phyloP scores from a whole-genome alignment of 202 grass and related monocot genomes.

The Miscanthus sacchariflorus region DNA sequence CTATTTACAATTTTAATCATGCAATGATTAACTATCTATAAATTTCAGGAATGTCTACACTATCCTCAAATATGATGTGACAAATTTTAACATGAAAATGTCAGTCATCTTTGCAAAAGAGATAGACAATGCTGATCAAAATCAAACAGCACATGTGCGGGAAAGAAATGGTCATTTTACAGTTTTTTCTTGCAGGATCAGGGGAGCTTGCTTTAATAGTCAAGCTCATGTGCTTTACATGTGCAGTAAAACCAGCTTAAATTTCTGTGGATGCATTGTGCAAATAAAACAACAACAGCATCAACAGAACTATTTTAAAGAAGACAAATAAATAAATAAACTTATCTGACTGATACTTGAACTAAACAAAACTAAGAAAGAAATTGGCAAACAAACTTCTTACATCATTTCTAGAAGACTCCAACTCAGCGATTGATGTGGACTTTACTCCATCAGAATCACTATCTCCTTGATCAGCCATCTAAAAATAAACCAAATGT shows the following conservation, averaged over 20 bases:
- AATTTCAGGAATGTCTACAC: not conserved
- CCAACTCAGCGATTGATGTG: too few relatives aligned
- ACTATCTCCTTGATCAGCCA: too few relatives aligned
- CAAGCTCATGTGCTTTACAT: not conserved
- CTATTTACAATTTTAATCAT: not conserved
- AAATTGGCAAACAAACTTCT: too few relatives aligned
- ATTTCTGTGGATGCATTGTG: not conserved
- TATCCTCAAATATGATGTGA: not conserved
- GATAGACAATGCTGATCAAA: not conserved
- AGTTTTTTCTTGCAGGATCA: not conserved
- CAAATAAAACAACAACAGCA: not conserved
- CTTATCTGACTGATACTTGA: too few relatives aligned
- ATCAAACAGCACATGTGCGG: not conserved
- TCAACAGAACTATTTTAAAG: not conserved
- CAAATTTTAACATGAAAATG: too few relatives aligned
- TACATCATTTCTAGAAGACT: too few relatives aligned
- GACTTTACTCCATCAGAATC: too few relatives aligned
- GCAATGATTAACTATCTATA: not conserved
- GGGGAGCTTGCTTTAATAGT: not conserved
- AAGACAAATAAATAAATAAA: not conserved
- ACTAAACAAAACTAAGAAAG: too few relatives aligned
- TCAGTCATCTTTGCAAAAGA: not conserved
- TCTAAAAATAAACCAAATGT: too few relatives aligned
- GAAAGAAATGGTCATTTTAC: not conserved
- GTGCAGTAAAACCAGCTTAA: conserved; percentile 9